A percentile compares a stretch with the other conserved stretches of the same genome.
These are phyloP conservation scores for Ogataea hybrid DNA, from an alignment of 1,139 yeast genomes.

Conservation along the genomic window DNA sequence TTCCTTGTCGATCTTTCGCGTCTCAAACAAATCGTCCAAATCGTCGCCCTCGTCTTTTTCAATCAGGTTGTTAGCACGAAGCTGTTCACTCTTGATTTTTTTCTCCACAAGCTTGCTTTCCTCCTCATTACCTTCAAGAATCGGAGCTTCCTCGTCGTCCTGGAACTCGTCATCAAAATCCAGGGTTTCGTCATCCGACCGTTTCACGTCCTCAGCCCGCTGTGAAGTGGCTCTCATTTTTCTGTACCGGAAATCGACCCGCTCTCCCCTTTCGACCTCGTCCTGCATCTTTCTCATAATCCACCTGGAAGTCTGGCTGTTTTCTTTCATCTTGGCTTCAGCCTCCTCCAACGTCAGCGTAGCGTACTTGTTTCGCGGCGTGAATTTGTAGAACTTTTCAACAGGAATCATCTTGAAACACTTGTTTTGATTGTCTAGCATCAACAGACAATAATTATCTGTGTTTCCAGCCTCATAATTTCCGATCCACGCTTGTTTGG, in stretches of 20 bases:
- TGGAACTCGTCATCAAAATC: constrained; percentile 98
- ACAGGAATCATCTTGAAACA: constrained; percentile 88
- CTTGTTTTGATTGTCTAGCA: constrained; percentile 75
- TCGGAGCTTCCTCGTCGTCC: constrained; percentile 98
- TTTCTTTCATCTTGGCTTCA: constrained; percentile 83
- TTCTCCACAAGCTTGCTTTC: constrained; percentile 89
- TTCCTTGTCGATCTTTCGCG: constrained; percentile 83
- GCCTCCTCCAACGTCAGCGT: constrained; percentile 96
- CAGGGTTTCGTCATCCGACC: constrained; percentile 85
- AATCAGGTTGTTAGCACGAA: constrained; percentile 74
- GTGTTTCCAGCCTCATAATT: constrained; percentile 88
- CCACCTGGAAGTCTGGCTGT: constrained; percentile 88
- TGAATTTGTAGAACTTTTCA: constrained; percentile 88
- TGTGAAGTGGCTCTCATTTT: constrained; percentile 41
- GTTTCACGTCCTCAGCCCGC: constrained; percentile 51
- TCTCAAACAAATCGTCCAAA: constrained; percentile 63
- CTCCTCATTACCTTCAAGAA: constrained; percentile 89
- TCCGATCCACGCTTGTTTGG: constrained; percentile 92
- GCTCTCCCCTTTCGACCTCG: constrained; percentile 43
- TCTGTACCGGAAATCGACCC: constrained; percentile 48
- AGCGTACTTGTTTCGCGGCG: constrained; percentile 90
- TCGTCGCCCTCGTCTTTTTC: constrained; percentile 58
- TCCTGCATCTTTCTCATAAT: constrained; percentile 86
- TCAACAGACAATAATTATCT: constrained; percentile 81
- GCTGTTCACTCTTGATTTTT: constrained; percentile 87